Percentiles rank a stretch among this genome's conserved stretches.
phyloP scores from a whole-genome alignment of 371 early-diverging fungal species.

The Massospora cicadina region DNA sequence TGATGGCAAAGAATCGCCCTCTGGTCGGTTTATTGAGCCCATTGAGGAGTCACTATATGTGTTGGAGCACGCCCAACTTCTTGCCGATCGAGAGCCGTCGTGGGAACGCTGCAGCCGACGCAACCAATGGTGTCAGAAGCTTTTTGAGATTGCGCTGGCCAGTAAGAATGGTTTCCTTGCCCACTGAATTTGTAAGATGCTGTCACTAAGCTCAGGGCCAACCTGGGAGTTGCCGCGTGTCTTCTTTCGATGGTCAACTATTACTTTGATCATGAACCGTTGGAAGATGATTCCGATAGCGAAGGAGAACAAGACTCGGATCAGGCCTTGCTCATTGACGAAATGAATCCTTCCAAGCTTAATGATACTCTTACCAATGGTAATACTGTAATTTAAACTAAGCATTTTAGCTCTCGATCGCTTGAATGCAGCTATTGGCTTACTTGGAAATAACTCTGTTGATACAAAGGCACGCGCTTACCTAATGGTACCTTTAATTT shows the following conservation, averaged over 20 bases:
- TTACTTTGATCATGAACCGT: background rate
- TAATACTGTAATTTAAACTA: background rate
- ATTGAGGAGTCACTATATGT: background rate
- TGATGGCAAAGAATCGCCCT: background rate
- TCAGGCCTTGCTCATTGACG: background rate
- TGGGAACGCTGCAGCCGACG: background rate
- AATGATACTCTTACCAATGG: background rate
- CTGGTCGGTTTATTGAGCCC: background rate
- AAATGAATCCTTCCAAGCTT: background rate
- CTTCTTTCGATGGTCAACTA: background rate
- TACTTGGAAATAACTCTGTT: background rate
- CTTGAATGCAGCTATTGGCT: background rate
- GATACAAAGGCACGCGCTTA: background rate
- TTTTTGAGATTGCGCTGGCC: background rate
- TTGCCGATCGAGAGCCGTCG: background rate
- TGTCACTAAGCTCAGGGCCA: background rate
- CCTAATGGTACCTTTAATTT: background rate
- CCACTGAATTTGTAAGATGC: background rate
- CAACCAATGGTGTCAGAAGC: background rate
- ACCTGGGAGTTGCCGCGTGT: background rate
- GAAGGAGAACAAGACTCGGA: background rate
- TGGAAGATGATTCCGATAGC: background rate
- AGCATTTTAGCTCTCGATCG: background rate
- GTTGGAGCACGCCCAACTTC: background rate
- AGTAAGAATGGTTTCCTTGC: background rate